Evolutionary conservation across 2,329 filamentous ascomycete genomes (phyloP), one percentile per base, ranked within the genome.

Genomic region (Aspergillus vadensis): DNA sequence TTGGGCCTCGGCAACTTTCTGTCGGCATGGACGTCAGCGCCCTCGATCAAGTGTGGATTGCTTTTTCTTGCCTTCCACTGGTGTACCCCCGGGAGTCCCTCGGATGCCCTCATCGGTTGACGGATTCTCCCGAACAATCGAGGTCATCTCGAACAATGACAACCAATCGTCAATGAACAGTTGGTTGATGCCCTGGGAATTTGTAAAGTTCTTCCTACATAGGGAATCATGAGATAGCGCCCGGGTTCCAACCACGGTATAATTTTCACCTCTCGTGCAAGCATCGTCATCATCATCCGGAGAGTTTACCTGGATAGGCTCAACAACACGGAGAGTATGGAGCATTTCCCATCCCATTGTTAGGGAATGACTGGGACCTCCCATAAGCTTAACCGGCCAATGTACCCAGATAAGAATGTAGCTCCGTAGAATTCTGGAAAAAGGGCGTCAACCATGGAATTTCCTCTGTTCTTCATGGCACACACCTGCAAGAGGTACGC

Each of bases 401-500:
- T 41, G 53, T 55, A 47, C 39, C 53, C 32, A 36, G 12, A 36
- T 36, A 27, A 44, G 39, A 21, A 55, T 23, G 39, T 55, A 55
- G 32, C 52, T 27, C 27, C 53, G 39, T 47, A 47, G 23, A n/a
- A 12, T 49, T 50, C 27, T 52, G 57, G 30, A 58, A 61, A 12
- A 39, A 17, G 41, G 48, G 25, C 41, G 12, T 36, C 32, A 48
- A 52, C 43, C 44, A 36, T 43, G 36, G 17, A 38, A 21, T 25
- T 17, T 25, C 9, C 27, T 47, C 61, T 50, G 53, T 30, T 47
- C 61, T 50, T 57, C 57, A 56, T 60, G 48, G 55, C 39, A 57
- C 57, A 56, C 64, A 14, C 58, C 63, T 63, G 63, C 61, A 61
- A 23, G 32, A 25, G 39, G 60, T 54, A 57, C 58, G 55, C 65